Conservation (phyloP, 257 asterid species). For the Lycium barbarum region DNA sequence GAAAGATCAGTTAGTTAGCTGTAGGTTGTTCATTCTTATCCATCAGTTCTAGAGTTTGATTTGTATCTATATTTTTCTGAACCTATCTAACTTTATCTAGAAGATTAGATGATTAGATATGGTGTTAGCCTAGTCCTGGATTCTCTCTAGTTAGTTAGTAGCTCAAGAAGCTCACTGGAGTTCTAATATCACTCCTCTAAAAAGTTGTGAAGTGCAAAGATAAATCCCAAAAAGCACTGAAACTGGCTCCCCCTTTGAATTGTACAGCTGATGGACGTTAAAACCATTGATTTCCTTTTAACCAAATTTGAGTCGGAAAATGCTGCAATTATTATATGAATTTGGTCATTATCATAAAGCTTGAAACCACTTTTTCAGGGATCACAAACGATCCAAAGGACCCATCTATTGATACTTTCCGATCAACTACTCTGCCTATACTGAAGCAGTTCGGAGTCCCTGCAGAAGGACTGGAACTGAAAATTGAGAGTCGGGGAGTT, state of each 20-base stretch:
- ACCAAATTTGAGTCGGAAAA: not conserved
- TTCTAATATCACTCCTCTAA: not conserved
- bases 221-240: not conserved
- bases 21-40: not conserved
- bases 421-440: constrained; percentile 68
- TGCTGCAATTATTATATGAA: not conserved
- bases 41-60: not conserved
- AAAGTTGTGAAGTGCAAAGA: not conserved
- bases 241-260: not conserved
- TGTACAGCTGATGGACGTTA: not conserved
- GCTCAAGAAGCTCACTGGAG: constrained; percentile 20
- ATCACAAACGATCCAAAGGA: constrained; percentile 90
- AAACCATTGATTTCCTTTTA: constrained; percentile 13
- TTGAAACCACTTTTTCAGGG: constrained; percentile 50
- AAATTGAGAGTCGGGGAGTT: constrained; percentile 83
- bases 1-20: not conserved
- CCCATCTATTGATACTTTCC: constrained; percentile 87
- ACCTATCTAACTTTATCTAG: not conserved
- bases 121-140: not conserved
- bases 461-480: constrained; percentile 71
- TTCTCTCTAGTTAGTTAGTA: not conserved
- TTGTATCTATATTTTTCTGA: too few species aligned
- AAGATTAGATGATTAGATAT: not conserved
- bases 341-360: not conserved
- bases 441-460: constrained; percentile 84